These are phyloP conservation scores for Ormosia semicastrata DNA, from an alignment of 306 rosid species.

Conservation along the genomic window DNA sequence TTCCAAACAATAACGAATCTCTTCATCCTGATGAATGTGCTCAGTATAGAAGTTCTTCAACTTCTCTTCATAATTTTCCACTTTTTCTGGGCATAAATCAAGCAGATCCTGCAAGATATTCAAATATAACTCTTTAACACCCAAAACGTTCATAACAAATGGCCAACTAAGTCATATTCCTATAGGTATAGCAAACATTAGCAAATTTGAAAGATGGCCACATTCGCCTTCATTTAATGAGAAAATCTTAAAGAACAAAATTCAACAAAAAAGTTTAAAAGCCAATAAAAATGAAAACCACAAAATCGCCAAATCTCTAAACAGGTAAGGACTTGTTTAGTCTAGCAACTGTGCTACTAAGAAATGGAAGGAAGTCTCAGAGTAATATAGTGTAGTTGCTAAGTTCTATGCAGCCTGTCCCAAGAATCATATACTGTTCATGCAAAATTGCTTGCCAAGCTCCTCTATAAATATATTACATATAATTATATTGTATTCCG, in stretches of 20 bases:
- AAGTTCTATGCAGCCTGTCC: too few species aligned
- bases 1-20: constrained; percentile 84
- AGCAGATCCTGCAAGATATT: constrained; percentile 62
- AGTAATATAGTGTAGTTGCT: not conserved
- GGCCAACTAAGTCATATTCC: not conserved
- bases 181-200: too few species aligned
- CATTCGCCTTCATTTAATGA: too few species aligned
- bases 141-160: not conserved
- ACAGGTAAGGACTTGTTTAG: too few species aligned
- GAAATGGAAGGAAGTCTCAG: too few species aligned
- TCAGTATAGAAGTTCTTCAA: constrained; percentile 88
- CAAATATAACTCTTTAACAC: not conserved
- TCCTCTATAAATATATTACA: not conserved
- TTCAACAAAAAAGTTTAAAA: too few species aligned
- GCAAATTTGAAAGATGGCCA: not conserved
- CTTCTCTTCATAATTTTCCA: constrained; percentile 75
- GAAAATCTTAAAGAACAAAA: too few species aligned
- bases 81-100: constrained; percentile 75
- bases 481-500: not conserved
- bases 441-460: too few species aligned
- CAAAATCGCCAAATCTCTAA: too few species aligned
- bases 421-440: not conserved
- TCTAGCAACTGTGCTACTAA: too few species aligned
- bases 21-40: constrained; percentile 92
- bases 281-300: too few species aligned